These are phyloP conservation scores for Fusarium musae DNA, from an alignment of 2,329 filamentous ascomycete species.

Conservation along the genomic window DNA sequence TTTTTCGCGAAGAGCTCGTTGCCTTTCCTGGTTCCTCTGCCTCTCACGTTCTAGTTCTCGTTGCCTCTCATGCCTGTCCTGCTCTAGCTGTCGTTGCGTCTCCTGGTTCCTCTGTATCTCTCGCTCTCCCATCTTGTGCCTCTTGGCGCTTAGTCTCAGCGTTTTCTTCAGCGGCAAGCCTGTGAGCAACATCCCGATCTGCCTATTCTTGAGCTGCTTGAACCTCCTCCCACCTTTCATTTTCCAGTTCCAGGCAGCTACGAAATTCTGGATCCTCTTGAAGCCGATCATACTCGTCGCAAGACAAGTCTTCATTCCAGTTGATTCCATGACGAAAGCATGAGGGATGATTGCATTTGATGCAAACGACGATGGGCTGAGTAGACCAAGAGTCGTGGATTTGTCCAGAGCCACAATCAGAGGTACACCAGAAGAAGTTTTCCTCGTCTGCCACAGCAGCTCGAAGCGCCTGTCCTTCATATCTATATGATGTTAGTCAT, in stretches of 20 bases:
- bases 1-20: constrained; percentile 28
- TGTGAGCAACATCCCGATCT: constrained; percentile 51
- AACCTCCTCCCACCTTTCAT: constrained; percentile 51
- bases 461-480: constrained; percentile 57
- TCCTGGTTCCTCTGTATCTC: background rate
- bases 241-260: constrained; percentile 50
- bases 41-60: background rate
- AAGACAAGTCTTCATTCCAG: constrained; percentile 57
- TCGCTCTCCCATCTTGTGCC: background rate
- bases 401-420: constrained; percentile 63
- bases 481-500: constrained; percentile 43
- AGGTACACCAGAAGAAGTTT: constrained; percentile 65
- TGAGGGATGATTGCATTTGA: constrained; percentile 52
- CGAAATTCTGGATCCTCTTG: constrained; percentile 53
- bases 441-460: constrained; percentile 55
- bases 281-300: constrained; percentile 56
- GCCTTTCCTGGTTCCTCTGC: background rate
- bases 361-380: constrained; percentile 56
- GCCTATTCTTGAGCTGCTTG: constrained; percentile 61
- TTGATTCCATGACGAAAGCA: constrained; percentile 56
- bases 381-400: constrained; percentile 56
- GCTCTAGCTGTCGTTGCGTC: background rate
- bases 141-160: background rate
- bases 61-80: background rate
- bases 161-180: constrained; percentile 46